Percentiles rank a stretch among this genome's conserved stretches.
phyloP scores from a whole-genome alignment of 805 yeast genomes.

The Cyberlindnera mississippiensis region DNA sequence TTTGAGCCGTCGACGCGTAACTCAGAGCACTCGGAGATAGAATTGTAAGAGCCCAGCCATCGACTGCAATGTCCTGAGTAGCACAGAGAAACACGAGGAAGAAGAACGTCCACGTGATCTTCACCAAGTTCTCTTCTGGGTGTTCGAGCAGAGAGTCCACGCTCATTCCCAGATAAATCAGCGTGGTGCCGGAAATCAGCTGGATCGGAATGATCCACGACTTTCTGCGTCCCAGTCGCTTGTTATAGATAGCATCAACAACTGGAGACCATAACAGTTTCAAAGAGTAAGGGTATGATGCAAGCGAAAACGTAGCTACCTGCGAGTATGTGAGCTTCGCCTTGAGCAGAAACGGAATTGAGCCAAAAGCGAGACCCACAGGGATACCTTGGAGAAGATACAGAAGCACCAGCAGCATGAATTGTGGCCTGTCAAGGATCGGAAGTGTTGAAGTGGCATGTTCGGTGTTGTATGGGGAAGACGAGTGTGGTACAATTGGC shows the following conservation, averaged over 20 bases:
- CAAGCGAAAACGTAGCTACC: conserved; percentile 85
- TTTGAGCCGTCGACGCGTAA: conserved; percentile 96
- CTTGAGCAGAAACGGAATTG: conserved; percentile 85
- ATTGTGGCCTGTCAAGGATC: conserved; percentile 64
- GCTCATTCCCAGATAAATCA: conserved; percentile 58
- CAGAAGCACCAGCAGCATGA: conserved; percentile 63
- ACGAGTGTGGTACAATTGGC: background rate
- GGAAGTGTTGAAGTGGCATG: conserved; percentile 24
- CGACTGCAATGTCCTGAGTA: conserved; percentile 97
- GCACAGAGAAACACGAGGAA: conserved; percentile 84
- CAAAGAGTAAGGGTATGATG: conserved; percentile 91
- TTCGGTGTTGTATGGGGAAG: conserved; percentile 1
- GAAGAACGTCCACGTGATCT: conserved; percentile 70
- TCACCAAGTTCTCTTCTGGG: conserved; percentile 46
- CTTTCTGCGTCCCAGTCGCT: conserved; percentile 71
- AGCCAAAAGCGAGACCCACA: conserved; percentile 92
- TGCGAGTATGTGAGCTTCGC: conserved; percentile 80
- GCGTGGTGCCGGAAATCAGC: conserved; percentile 64
- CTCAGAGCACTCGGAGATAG: conserved; percentile 73
- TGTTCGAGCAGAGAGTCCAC: conserved; percentile 48
- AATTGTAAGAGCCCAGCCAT: conserved; percentile 96
- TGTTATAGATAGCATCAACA: conserved; percentile 79
- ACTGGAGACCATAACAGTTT: conserved; percentile 94
- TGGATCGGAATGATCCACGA: conserved; percentile 97
- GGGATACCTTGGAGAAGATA: conserved; percentile 95